Evolutionary conservation across 306 rosid species (phyloP), one percentile per base, ranked within the genome.

Genomic region (Geum urbanum): DNA sequence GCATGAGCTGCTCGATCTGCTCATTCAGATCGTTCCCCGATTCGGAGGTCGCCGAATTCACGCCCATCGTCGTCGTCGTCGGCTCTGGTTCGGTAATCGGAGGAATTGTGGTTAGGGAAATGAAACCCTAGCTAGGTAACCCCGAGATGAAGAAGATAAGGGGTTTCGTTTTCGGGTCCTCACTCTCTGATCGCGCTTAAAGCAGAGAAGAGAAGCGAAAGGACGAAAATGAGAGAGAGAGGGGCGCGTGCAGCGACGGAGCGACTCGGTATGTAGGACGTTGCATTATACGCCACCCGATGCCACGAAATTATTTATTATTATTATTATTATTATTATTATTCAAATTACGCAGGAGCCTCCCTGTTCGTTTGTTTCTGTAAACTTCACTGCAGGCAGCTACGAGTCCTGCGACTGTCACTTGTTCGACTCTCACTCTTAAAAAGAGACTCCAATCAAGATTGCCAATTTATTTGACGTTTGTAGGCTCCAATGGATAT

Each of bases 1-100:
- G 95, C 97, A 85, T 88, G 81, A 94, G 97, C 89, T 94, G 97
- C 20, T 96, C 84, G 95, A 94, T 94, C 98, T 94, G 97, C 80
- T 94, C 96, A 63, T 94, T 88, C 68, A 94, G 89, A 75, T 87
- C 91, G 69, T 57, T 72, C 54, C 78, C 77, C 7, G 88, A 77
- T 4, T 90, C 96, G 58, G 89, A 69, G 9, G 84, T 51, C 52
- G 81, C 60, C 16, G 94, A 94, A 87, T 88, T 82, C 47, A 81
- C 70, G 55, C 94, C 96, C 98, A 92, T 94, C 72, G 59, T 55
- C 37, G 37, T 3, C 37, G 37, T 32, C 37, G 37, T 32, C 37
- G 37, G 37, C 37, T 32, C 37, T 5, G 69, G 43, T 63, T 49
- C 59, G 71, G 37, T 2, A 32, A 32, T 32, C 37, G 37, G 37